A percentile compares a stretch with the other conserved stretches of the same genome.
These are phyloP conservation scores for Ophiostoma australiae DNA, from an alignment of 2,329 filamentous ascomycete genomes.

Conservation along the genomic window DNA sequence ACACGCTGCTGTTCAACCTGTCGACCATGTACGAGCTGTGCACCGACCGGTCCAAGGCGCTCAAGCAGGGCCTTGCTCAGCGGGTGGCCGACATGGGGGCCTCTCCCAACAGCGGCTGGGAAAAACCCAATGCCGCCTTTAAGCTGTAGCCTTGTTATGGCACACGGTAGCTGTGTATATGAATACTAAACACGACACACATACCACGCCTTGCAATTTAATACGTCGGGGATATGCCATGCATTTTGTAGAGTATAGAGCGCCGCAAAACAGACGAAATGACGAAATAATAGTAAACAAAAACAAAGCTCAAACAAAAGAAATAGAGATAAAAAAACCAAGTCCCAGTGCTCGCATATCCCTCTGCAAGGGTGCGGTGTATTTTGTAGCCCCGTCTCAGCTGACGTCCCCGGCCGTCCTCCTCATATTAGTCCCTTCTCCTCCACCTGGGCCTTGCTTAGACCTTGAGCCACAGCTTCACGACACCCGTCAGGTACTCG, in stretches of 20 bases:
- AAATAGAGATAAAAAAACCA: background rate
- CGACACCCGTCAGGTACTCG: slow-evolving; percentile 84
- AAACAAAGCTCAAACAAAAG: slow-evolving; percentile 13
- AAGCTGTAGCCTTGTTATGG: slow-evolving; percentile 52
- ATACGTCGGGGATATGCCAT: background rate
- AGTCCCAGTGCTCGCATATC: slow-evolving; percentile 2
- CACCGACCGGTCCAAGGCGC: slow-evolving; percentile 65
- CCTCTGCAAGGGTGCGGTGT: slow-evolving; percentile 4
- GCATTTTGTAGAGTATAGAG: slow-evolving; percentile 5
- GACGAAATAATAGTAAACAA: background rate
- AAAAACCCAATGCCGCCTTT: slow-evolving; percentile 68
- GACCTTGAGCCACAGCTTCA: slow-evolving; percentile 73
- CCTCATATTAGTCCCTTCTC: background rate
- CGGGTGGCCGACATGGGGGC: slow-evolving; percentile 58
- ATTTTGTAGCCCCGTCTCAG: slow-evolving; percentile 2
- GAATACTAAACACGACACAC: background rate
- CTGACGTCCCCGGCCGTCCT: background rate
- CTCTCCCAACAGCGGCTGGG: slow-evolving; percentile 55
- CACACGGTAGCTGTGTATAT: background rate
- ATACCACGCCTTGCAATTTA: background rate
- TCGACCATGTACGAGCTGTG: slow-evolving; percentile 89
- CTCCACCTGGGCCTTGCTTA: slow-evolving; percentile 33
- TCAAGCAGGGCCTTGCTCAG: slow-evolving; percentile 69
- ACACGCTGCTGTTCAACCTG: slow-evolving; percentile 81
- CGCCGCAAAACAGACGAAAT: background rate